Evolutionary conservation across 2,329 filamentous ascomycete species (phyloP), one percentile per base, ranked within the genome.

Genomic region (Pseudocercospora fuligena): DNA sequence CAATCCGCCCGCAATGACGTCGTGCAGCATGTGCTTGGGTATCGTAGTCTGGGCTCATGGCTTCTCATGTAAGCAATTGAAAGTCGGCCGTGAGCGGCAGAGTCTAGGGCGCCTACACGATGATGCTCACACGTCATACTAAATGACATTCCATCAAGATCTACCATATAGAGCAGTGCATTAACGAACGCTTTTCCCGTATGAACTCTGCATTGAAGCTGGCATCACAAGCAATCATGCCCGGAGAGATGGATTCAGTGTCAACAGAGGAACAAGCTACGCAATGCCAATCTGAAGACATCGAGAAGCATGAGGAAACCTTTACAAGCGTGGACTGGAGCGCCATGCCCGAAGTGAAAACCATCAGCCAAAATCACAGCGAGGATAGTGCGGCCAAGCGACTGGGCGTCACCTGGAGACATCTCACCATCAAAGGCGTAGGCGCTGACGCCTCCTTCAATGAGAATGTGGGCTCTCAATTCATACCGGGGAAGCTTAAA

Each of bases 331-430:
- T 31, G 27, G 53, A 27, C n/a, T 57, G 53, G 53, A 31, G n/a
- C 53, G 25, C 21, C 25, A 57, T 57, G 53, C 53, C 53, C 25
- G 53, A 31, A 36, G 36, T 36, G 29, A 31, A 21, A 31, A 7
- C 31, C 3, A 43, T 60, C 2, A 31, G 16, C 21, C 27, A 43
- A 11, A 16, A 14, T 21, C 23, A 16, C 5, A 21, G 27, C 31
- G 57, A 5, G 19, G 40, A 19, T 16, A 7, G 21, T 12, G n/a
- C 31, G 19, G 9, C 21, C 6, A 81, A 84, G 40, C 79, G 84
- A 72, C 82, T 90, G 0, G 90, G 90, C 21, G 82, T 92, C 0
- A 88, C 89, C 1, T 92, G 89, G 87, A 82, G 85, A 68, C 81
- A 89, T 65, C 81, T 92, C 43, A 90, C 82, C 0, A 89, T 92